A percentile compares a stretch with the other conserved stretches of the same genome.
phyloP scores from a whole-genome alignment of 2,329 filamentous ascomycete genomes.

The Monosporascus sp. region DNA sequence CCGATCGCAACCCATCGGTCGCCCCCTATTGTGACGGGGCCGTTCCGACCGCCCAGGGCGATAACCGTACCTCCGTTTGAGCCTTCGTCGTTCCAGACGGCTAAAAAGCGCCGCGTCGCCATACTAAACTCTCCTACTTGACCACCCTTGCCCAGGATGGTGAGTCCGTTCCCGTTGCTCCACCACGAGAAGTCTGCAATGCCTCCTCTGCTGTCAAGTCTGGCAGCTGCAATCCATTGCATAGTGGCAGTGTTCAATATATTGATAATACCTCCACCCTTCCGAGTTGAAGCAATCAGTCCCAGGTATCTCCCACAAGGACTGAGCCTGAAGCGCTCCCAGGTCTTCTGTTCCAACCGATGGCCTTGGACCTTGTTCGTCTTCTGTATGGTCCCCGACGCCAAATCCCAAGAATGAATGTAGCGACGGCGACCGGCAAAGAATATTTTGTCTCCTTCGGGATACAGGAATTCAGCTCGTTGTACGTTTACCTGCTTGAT shows the following conservation, averaged over 20 bases:
- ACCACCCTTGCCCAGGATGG: conserved; percentile 78
- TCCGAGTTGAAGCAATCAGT: conserved; percentile 70
- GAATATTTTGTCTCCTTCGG: conserved; percentile 72
- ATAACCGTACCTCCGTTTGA: conserved; percentile 80
- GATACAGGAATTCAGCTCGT: conserved; percentile 73
- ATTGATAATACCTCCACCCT: conserved; percentile 85
- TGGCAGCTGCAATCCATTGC: conserved; percentile 81
- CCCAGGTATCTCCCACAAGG: conserved; percentile 85
- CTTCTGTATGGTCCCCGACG: conserved; percentile 76
- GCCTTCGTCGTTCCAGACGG: conserved; percentile 85
- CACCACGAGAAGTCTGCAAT: conserved; percentile 94
- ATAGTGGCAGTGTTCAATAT: conserved; percentile 72
- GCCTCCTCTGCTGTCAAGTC: conserved; percentile 75
- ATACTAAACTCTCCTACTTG: conserved; percentile 88
- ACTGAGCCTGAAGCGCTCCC: conserved; percentile 86
- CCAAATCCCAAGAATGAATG: conserved; percentile 91
- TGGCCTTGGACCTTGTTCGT: conserved; percentile 70
- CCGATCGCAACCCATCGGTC: conserved; percentile 89
- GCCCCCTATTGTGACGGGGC: conserved; percentile 59
- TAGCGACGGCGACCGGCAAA: conserved; percentile 83
- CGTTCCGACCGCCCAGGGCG: conserved; percentile 65
- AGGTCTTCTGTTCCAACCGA: conserved; percentile 75
- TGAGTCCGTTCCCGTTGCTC: conserved; percentile 75
- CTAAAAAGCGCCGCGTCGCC: conserved; percentile 61
- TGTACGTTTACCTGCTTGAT: conserved; percentile 78